A percentile compares a stretch with the other conserved stretches of the same genome.
Evolutionary conservation across 306 rosid genomes (phyloP).

Genomic region (Rosa persica): DNA sequence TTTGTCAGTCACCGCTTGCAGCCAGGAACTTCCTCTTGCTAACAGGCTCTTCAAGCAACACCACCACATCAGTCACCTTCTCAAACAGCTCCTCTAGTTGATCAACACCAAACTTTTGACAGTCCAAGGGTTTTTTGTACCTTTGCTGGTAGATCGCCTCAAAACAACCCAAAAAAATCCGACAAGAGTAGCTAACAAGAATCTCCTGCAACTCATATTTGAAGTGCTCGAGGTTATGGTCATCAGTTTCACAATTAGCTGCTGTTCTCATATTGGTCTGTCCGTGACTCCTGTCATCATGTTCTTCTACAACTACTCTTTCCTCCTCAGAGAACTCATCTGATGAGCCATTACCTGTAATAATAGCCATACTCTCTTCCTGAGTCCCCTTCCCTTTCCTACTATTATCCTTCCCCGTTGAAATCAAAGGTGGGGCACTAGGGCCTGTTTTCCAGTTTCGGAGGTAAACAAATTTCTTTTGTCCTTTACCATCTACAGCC

Average conservation of each 20-base stretch:
- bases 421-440: slow-evolving; percentile 67
- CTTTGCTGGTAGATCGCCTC: slow-evolving; percentile 76
- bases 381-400: slow-evolving; percentile 67
- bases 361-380: slow-evolving; percentile 54
- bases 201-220: slow-evolving; percentile 87
- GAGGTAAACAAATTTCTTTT: slow-evolving; percentile 61
- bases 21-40: slow-evolving; percentile 74
- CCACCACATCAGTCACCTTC: slow-evolving; percentile 72
- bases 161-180: slow-evolving; percentile 67
- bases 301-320: slow-evolving; percentile 61
- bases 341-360: slow-evolving; percentile 59
- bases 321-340: slow-evolving; percentile 92
- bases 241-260: slow-evolving; percentile 37
- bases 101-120: slow-evolving; percentile 55
- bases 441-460: slow-evolving; percentile 67
- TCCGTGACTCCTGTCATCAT: slow-evolving; percentile 33
- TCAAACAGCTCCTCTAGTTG: slow-evolving; percentile 74
- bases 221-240: slow-evolving; percentile 51
- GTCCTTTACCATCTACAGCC: slow-evolving; percentile 71
- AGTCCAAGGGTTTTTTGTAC: slow-evolving; percentile 75
- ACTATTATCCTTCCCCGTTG: slow-evolving; percentile 63
- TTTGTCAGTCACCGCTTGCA: slow-evolving; percentile 55
- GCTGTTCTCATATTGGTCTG: slow-evolving; percentile 38
- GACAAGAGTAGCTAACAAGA: slow-evolving; percentile 90
- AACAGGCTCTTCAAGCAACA: slow-evolving; percentile 71